Base-by-base conservation (phyloP, 2,329 filamentous ascomycete species). In the Paecilomyces niveus region DNA sequence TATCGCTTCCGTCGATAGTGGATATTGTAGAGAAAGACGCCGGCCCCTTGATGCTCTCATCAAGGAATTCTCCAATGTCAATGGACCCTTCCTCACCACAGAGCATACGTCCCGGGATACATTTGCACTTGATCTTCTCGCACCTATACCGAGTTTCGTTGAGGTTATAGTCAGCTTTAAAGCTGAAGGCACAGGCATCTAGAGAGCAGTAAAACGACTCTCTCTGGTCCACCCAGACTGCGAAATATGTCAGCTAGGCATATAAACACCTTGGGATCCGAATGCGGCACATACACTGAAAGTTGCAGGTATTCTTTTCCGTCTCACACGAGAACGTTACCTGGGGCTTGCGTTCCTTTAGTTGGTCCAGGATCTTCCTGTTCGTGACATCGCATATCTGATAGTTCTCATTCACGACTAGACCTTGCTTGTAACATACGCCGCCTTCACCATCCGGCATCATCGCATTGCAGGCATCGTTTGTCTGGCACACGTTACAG, bases 311-410 rank as follows among this genome's bases (percentile, higher is more conserved):
- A 21, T 84, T 80, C 3, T 85, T 81, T 55, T 89, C 85, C 35
- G 84, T 85, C 68, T 92, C 85, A 74, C 94, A 99, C 31, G 88
- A 91, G 71, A 99, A 99, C 0, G 94, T 99, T 24, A 95, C 94
- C 74, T 99, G 89, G 0, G 94, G 92, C 59, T 90, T 89, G 75
- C 92, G 85, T 52, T 89, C 87, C 67, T 92, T 89, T 54, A 99
- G 82, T 70, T 93, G 86, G 62, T 92, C 86, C 57, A 93, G 81
- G 69, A 99, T 99, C 79, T 96, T 94, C 74, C 86, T 85, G 78
- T 99, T 99, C 58, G 92, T 97, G 64, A 99, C 94, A 74, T 95
- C 90, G 77, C 94, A 99, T 79, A 96, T 94, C 76, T 99, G 95
- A 77, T 92, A 93, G 78, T 97, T 99, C 76, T 95, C 86, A 67